Evolutionary conservation across 805 yeast genomes (phyloP).

Genomic region (Clavispora vitiphila): DNA sequence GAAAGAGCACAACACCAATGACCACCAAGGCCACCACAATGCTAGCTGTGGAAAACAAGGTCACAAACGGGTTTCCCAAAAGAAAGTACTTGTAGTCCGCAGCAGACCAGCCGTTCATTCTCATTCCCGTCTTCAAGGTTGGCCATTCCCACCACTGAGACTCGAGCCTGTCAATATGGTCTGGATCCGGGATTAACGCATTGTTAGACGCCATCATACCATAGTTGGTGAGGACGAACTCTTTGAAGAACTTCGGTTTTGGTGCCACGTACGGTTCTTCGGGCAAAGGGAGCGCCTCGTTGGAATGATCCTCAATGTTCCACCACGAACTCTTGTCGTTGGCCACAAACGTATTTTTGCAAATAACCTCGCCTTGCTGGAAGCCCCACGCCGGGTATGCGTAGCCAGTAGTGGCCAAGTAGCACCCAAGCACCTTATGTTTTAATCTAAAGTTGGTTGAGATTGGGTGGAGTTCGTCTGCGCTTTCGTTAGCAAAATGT

Average conservation of each 20-base stretch:
- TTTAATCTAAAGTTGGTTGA: slow-evolving; percentile 68
- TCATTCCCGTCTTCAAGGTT: slow-evolving; percentile 64
- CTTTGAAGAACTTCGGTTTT: slow-evolving; percentile 69
- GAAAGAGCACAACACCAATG: slow-evolving; percentile 14
- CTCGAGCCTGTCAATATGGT: slow-evolving; percentile 66
- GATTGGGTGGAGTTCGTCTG: slow-evolving; percentile 59
- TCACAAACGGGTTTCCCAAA: slow-evolving; percentile 68
- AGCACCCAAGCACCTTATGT: slow-evolving; percentile 63
- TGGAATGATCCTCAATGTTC: slow-evolving; percentile 71
- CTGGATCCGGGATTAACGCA: slow-evolving; percentile 74
- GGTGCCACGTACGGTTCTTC: slow-evolving; percentile 32
- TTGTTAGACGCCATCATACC: slow-evolving; percentile 89
- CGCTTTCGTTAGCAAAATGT: slow-evolving; percentile 44
- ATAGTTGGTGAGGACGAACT: slow-evolving; percentile 67
- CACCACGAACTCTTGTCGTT: slow-evolving; percentile 70
- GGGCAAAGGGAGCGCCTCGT: slow-evolving; percentile 39
- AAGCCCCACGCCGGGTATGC: slow-evolving; percentile 80
- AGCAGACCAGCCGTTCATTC: slow-evolving; percentile 70
- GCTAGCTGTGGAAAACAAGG: slow-evolving; percentile 46
- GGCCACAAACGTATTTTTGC: slow-evolving; percentile 47
- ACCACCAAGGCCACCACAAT: slow-evolving; percentile 19
- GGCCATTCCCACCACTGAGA: slow-evolving; percentile 90
- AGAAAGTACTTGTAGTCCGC: slow-evolving; percentile 53
- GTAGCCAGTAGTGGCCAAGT: slow-evolving; percentile 68
- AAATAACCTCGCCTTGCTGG: slow-evolving; percentile 75